These are phyloP conservation scores for Mortierella sp. DNA, from an alignment of 371 early-diverging fungal species.

Conservation along the genomic window DNA sequence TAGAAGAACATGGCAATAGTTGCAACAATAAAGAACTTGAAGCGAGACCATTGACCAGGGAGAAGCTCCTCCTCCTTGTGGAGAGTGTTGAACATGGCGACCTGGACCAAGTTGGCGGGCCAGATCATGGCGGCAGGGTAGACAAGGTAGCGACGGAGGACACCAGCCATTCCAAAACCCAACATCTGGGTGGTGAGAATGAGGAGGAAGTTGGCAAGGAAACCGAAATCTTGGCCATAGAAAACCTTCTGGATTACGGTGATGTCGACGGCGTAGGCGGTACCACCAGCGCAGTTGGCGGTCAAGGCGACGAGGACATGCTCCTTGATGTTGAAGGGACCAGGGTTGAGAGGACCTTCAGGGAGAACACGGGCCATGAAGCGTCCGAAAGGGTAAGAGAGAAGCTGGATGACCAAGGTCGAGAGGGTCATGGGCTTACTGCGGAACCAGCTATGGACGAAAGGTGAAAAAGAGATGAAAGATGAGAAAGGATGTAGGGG, in stretches of 20 bases:
- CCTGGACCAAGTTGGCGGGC: not conserved
- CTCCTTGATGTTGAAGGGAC: slow-evolving; percentile 84
- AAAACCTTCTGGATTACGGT: slow-evolving; percentile 71
- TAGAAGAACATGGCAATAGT: slow-evolving; percentile 57
- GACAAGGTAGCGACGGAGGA: slow-evolving; percentile 69
- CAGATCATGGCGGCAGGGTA: slow-evolving; percentile 3
- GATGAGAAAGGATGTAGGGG: not conserved
- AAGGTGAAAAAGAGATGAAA: not conserved
- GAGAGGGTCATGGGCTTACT: slow-evolving; percentile 69
- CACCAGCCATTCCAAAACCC: slow-evolving; percentile 88
- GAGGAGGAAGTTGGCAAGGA: slow-evolving; percentile 68
- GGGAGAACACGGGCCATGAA: slow-evolving; percentile 69
- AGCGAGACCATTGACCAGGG: slow-evolving; percentile 48
- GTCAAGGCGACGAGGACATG: slow-evolving; percentile 70
- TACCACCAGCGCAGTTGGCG: slow-evolving; percentile 67
- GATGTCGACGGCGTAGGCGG: slow-evolving; percentile 82
- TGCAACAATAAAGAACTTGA: slow-evolving; percentile 34
- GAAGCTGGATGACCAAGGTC: slow-evolving; percentile 72
- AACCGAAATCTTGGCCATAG: slow-evolving; percentile 69
- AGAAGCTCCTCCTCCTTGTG: slow-evolving; percentile 16
- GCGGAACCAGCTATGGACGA: slow-evolving; percentile 68
- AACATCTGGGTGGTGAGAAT: slow-evolving; percentile 76
- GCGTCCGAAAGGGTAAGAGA: slow-evolving; percentile 76
- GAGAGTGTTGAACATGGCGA: slow-evolving; percentile 1
- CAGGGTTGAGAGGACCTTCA: slow-evolving; percentile 72